Conservation (phyloP, 108 stramenopile species). For the Bacterosira constricta region DNA sequence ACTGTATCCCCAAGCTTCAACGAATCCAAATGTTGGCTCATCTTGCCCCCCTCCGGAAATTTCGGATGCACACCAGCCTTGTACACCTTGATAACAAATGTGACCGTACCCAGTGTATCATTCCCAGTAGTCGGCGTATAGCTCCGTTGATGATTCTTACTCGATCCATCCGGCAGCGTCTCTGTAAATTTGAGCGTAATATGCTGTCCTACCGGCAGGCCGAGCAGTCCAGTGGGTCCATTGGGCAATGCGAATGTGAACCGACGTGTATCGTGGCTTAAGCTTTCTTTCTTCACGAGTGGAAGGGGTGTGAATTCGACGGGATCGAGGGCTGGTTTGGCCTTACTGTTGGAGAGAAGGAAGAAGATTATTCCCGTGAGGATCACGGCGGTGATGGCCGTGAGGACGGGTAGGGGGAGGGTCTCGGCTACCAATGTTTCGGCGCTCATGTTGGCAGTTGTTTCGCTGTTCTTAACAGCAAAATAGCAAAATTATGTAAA, state of each 20-base stretch:
- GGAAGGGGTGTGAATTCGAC: conserved; percentile 68
- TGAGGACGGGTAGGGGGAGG: neutral
- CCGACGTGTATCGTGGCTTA: conserved; percentile 91
- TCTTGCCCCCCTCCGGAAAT: conserved; percentile 96
- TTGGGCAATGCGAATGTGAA: conserved; percentile 93
- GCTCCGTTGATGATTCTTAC: conserved; percentile 61
- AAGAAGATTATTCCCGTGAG: conserved; percentile 9
- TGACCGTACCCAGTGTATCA: conserved; percentile 79
- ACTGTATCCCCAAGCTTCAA: conserved; percentile 90
- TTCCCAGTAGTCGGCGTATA: conserved; percentile 93
- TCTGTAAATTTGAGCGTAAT: conserved; percentile 90
- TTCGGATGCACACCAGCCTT: conserved; percentile 85
- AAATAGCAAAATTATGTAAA: too few species aligned
- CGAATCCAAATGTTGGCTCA: conserved; percentile 95
- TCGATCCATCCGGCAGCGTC: conserved; percentile 59
- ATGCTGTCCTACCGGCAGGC: conserved; percentile 97
- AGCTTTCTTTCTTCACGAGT: conserved; percentile 77
- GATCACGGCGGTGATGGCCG: conserved; percentile 19
- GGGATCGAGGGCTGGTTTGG: conserved; percentile 43
- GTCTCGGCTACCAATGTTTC: neutral
- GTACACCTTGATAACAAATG: conserved; percentile 96
- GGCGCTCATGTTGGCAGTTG: neutral
- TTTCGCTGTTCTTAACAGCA: too few species aligned
- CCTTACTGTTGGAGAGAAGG: conserved; percentile 1
- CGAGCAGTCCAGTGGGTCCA: conserved; percentile 67